Percentiles rank a stretch among this genome's conserved stretches.
Evolutionary conservation across 78 protist genomes (phyloP).

Genomic region (Trichosphaerium sp.): DNA sequence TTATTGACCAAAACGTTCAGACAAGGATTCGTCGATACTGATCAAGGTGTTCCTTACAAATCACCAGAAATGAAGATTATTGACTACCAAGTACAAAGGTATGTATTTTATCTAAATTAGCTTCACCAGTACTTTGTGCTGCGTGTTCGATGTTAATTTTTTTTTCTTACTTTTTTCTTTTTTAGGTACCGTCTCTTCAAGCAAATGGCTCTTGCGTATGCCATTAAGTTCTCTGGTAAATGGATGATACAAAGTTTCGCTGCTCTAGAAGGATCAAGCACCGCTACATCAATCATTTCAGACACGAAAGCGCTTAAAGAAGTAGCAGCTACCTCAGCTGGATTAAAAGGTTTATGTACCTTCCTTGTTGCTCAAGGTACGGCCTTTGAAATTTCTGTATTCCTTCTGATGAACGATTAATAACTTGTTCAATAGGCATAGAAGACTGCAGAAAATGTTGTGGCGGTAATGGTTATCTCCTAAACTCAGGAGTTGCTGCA

Average conservation of each 20-base stretch:
- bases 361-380: no score
- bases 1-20: no score
- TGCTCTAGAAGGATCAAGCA: not conserved
- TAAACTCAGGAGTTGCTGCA: conserved; percentile 7
- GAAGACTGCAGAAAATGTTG: not conserved
- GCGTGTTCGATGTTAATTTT: no score
- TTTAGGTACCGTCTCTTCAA: not conserved
- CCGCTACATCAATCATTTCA: not conserved
- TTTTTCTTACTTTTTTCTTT: no score
- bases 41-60: not conserved
- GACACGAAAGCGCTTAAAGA: no score
- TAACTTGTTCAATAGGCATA: not conserved
- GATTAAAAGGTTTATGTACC: not conserved
- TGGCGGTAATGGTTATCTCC: not conserved
- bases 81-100: not conserved
- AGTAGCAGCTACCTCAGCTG: not conserved
- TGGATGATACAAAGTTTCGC: not conserved
- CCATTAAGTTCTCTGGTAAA: not conserved
- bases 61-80: not conserved
- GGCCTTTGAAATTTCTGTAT: no score
- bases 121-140: no score
- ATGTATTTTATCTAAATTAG: no score
- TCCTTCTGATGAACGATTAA: no score
- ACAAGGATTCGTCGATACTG: no score
- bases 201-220: not conserved